Conservation (phyloP, 2,329 filamentous ascomycete genomes). For the Calonectria leucothoes region DNA sequence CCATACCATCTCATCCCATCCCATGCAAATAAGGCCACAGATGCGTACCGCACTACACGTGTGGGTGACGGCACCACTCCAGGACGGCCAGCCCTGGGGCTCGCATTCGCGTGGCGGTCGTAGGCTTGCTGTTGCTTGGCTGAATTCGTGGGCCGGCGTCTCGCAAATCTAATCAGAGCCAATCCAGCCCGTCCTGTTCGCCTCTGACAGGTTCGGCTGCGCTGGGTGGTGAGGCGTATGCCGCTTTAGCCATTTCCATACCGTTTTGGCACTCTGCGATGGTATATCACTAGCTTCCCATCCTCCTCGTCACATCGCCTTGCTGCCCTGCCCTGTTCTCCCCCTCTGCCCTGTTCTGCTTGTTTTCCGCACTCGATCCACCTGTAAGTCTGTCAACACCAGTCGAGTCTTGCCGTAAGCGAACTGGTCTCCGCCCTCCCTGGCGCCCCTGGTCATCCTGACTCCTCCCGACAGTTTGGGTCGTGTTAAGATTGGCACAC, state of each 20-base stretch:
- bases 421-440: slow-evolving; percentile 25
- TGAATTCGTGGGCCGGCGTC: slow-evolving; percentile 38
- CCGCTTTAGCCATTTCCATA: slow-evolving; percentile 24
- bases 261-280: slow-evolving; percentile 9
- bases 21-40: slow-evolving; percentile 43
- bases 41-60: slow-evolving; percentile 39
- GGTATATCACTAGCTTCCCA: slow-evolving; percentile 30
- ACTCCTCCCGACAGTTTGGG: slow-evolving; percentile 44
- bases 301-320: slow-evolving; percentile 18
- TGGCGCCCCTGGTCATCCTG: slow-evolving; percentile 24
- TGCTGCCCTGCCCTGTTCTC: slow-evolving; percentile 22
- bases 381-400: slow-evolving; percentile 23
- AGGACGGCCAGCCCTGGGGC: slow-evolving; percentile 32
- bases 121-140: slow-evolving; percentile 30
- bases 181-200: slow-evolving; percentile 30
- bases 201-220: slow-evolving; percentile 31
- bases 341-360: slow-evolving; percentile 23
- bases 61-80: slow-evolving; percentile 40
- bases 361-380: slow-evolving; percentile 21
- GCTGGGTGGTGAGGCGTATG: slow-evolving; percentile 26
- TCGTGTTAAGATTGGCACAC: slow-evolving; percentile 46
- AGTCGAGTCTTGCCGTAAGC: slow-evolving; percentile 30
- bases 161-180: slow-evolving; percentile 39
- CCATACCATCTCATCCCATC: slow-evolving; percentile 28
- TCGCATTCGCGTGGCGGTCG: slow-evolving; percentile 36